Percentiles rank a stretch among this genome's conserved stretches.
phyloP scores from a whole-genome alignment of 148 eudicot genomes.

The Mesembryanthemum crystallinum region DNA sequence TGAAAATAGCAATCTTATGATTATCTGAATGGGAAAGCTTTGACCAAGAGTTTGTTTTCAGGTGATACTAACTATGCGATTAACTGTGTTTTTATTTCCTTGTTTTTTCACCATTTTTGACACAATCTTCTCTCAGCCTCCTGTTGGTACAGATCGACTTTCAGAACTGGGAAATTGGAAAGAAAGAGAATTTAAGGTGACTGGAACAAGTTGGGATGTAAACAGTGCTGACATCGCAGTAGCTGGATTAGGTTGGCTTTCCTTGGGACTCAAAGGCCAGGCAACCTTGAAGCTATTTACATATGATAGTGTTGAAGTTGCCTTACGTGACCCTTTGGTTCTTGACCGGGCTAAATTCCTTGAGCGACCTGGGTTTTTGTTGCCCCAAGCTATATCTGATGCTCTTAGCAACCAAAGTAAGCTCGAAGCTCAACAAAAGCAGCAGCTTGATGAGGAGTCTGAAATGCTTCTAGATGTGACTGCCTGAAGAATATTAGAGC shows the following conservation, averaged over 20 bases:
- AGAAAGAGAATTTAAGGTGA: constrained; percentile 55
- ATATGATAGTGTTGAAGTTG: constrained; percentile 59
- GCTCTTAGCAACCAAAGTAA: constrained; percentile 65
- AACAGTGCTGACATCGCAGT: constrained; percentile 65
- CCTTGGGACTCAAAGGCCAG: constrained; percentile 86
- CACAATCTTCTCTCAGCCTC: constrained; percentile 57
- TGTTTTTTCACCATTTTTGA: background rate
- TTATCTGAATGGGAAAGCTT: background rate
- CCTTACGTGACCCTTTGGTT: constrained; percentile 70
- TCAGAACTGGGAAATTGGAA: constrained; percentile 70
- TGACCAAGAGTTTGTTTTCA: background rate
- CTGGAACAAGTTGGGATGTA: constrained; percentile 91
- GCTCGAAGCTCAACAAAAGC: constrained; percentile 52
- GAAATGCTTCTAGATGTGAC: constrained; percentile 20
- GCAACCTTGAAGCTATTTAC: constrained; percentile 72
- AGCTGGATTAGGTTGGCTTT: constrained; percentile 92
- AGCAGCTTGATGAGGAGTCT: constrained; percentile 40
- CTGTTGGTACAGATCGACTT: constrained; percentile 57
- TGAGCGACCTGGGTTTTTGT: constrained; percentile 86
- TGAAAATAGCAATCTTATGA: background rate
- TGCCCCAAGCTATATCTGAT: constrained; percentile 91
- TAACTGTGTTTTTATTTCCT: background rate
- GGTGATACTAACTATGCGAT: background rate
- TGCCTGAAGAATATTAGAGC: constrained; percentile 14
- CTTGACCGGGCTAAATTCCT: constrained; percentile 74